Conservation (phyloP, 345 rosid genomes). For the Pelargonium nanum region DNA sequence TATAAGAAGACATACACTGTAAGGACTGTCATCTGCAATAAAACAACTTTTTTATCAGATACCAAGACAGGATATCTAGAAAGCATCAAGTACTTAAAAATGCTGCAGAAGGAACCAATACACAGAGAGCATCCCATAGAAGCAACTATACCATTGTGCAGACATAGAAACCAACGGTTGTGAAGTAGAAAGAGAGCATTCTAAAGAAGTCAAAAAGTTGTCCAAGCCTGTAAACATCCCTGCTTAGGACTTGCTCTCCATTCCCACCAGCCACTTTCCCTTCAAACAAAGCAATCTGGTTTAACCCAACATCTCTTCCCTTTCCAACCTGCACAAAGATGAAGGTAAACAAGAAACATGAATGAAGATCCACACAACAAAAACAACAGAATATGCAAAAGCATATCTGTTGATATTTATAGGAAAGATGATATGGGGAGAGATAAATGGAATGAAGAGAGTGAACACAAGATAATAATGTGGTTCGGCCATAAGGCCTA, state of each 20-base stretch:
- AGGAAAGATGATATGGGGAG: too few species aligned
- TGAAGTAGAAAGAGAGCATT: constrained; percentile 94
- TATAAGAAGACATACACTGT: constrained; percentile 81
- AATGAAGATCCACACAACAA: background rate
- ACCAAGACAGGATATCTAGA: constrained; percentile 5
- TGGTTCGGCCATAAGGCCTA: too few species aligned
- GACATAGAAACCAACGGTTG: constrained; percentile 90
- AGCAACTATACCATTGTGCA: constrained; percentile 79
- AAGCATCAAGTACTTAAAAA: constrained; percentile 3
- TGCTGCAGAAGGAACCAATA: background rate
- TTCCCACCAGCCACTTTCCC: constrained; percentile 99
- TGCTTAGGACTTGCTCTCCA: constrained; percentile 97
- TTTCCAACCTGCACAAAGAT: constrained; percentile 72
- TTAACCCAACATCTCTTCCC: constrained; percentile 98
- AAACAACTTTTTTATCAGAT: constrained; percentile 19
- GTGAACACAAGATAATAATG: too few species aligned
- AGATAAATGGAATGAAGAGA: too few species aligned
- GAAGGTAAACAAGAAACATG: constrained; percentile 8
- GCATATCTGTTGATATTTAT: too few species aligned
- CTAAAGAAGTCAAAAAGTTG: constrained; percentile 97
- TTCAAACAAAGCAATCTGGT: constrained; percentile 97
- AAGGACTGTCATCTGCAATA: constrained; percentile 94
- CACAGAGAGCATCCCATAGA: constrained; percentile 3
- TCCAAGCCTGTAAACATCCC: constrained; percentile 92
- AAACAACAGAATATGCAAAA: too few species aligned